Base-by-base conservation (phyloP, 2,329 filamentous ascomycete species). In the Pseudogymnoascus destructans region DNA sequence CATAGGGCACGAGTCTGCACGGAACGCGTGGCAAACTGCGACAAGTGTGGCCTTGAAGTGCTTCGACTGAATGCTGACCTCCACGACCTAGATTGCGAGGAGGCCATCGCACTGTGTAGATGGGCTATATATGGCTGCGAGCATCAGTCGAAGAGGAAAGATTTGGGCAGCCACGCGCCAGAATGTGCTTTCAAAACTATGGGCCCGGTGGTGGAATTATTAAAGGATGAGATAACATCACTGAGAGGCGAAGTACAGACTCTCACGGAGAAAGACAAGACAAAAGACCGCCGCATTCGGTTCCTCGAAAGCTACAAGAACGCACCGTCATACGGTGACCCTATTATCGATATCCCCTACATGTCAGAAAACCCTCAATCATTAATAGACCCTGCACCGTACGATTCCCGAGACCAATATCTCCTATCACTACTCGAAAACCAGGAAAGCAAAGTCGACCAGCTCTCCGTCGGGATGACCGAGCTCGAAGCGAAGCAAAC, bases 401-500 rank as follows among this genome's bases (percentile, higher is more conserved):
- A 70, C 63, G 70, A 71, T 52, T 74, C 74, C 62, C 62, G 72
- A 65, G 69, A 75, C 68, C 68, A 75, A 65, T 71, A 75, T 65
- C 68, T 75, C 63, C 63, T 75, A 56, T 69, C 73, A 17, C 65
- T 77, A 19, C 73, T 79, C 19, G 73, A 78, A 64, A 72, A 74
- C n/a, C 74, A 78, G 63, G 79, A 82, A 64, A 75, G 66, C 67
- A 78, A 73, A 68, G 77, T 84, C 40, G 79, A 80, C 63, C 76
- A 79, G 55, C 69, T 84, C 2, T 77, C 79, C 56, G 76, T 79
- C 58, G 77, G 76, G 40, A 65, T 84, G 35, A 78, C 76, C 17
- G 80, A 82, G 59, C 73, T 82, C 55, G 80, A 84, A 65, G 78
- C 77, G 3, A 76, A 79, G 55, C 80, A 83, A 65, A 80, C 76